Evolutionary conservation across 2,329 filamentous ascomycete species (phyloP).

Genomic region (Verruconis gallopava): DNA sequence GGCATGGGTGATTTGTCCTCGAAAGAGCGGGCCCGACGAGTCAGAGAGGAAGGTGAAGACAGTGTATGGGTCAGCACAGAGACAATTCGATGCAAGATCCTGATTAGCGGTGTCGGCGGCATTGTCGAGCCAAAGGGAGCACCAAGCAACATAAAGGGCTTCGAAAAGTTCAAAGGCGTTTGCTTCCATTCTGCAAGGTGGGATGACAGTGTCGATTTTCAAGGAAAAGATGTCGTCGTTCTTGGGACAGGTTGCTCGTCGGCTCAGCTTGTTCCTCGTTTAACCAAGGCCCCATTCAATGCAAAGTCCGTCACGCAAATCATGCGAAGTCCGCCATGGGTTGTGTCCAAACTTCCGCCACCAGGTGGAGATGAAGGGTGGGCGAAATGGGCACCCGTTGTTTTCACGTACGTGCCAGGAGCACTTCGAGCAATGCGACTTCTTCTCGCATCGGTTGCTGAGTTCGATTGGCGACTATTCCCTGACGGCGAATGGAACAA

Average conservation of each 20-base stretch:
- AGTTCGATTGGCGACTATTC: slow-evolving; percentile 36
- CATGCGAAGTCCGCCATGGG: slow-evolving; percentile 46
- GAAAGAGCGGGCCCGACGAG: slow-evolving; percentile 32
- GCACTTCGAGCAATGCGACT: slow-evolving; percentile 33
- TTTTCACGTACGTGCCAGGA: slow-evolving; percentile 39
- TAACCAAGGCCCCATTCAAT: slow-evolving; percentile 34
- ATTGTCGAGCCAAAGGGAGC: slow-evolving; percentile 40
- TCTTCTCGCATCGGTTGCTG: slow-evolving; percentile 32
- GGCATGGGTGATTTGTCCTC: slow-evolving; percentile 41
- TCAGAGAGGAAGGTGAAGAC: slow-evolving; percentile 30
- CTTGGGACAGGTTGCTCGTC: slow-evolving; percentile 46
- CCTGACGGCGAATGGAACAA: slow-evolving; percentile 26
- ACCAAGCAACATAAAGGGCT: slow-evolving; percentile 38
- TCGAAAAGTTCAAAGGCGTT: slow-evolving; percentile 40
- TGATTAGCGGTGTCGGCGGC: slow-evolving; percentile 42
- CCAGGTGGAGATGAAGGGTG: slow-evolving; percentile 30
- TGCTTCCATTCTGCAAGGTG: slow-evolving; percentile 46
- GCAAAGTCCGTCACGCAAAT: slow-evolving; percentile 46
- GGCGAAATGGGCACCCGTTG: slow-evolving; percentile 32
- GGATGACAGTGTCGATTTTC: slow-evolving; percentile 39
- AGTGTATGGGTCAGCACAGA: slow-evolving; percentile 40
- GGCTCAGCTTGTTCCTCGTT: slow-evolving; percentile 41
- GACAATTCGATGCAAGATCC: slow-evolving; percentile 39
- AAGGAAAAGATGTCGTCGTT: slow-evolving; percentile 43
- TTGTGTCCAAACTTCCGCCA: slow-evolving; percentile 29